Evolutionary conservation across 2,329 filamentous ascomycete species (phyloP).

Genomic region (Pseudogymnoascus sp.): DNA sequence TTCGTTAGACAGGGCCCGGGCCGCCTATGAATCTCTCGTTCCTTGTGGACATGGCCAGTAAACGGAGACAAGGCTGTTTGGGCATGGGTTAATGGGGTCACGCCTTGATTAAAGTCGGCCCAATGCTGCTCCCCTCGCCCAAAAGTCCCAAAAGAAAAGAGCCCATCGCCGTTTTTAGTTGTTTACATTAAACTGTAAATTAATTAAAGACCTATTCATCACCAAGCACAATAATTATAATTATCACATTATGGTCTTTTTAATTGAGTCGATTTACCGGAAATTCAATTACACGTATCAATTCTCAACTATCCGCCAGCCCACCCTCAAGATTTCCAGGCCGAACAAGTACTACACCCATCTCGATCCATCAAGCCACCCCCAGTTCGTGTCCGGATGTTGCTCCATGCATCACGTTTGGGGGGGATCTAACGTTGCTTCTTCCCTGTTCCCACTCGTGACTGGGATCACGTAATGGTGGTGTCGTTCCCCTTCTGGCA

Average conservation of each 20-base stretch:
- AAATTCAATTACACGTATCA: slow-evolving; percentile 1
- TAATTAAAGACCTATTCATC: background rate
- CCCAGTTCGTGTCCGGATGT: background rate
- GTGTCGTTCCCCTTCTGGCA: slow-evolving; percentile 6
- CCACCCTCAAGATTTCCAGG: background rate
- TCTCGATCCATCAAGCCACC: background rate
- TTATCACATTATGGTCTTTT: background rate
- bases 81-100: slow-evolving; percentile 5
- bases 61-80: background rate
- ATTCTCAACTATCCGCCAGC: background rate
- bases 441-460: slow-evolving; percentile 7
- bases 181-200: slow-evolving; percentile 1
- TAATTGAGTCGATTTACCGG: background rate
- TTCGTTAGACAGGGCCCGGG: slow-evolving; percentile 7
- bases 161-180: background rate
- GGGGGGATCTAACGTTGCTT: background rate
- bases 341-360: background rate
- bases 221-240: background rate
- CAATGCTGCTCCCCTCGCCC: slow-evolving; percentile 3
- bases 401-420: background rate
- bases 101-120: slow-evolving; percentile 6
- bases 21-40: slow-evolving; percentile 8
- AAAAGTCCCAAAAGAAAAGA: slow-evolving; percentile 4
- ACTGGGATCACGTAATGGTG: slow-evolving; percentile 9
- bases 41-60: background rate